These are phyloP conservation scores for Globisporangium radiosum DNA, from an alignment of 352 stramenopile species.

Conservation along the genomic window DNA sequence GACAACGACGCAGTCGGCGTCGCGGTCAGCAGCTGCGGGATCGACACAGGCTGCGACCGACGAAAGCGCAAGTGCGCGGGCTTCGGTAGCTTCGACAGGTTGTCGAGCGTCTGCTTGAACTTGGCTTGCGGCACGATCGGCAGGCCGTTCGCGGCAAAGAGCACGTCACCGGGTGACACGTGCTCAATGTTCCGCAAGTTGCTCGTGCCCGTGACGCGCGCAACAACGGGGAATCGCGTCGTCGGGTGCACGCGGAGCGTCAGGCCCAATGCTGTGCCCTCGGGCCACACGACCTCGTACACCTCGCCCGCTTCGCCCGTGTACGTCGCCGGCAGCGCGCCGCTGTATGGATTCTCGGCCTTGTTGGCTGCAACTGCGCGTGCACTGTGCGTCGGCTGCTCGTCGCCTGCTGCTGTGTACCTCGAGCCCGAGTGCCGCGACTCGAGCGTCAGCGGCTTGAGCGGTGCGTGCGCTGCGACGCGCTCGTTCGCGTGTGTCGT, in stretches of 20 bases:
- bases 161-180: constrained; percentile 56
- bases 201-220: constrained; percentile 64
- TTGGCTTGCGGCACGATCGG: constrained; percentile 66
- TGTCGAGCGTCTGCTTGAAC: constrained; percentile 76
- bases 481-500: constrained; percentile 8
- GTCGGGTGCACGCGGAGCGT: constrained; percentile 66
- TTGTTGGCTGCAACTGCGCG: neutral
- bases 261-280: constrained; percentile 55
- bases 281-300: constrained; percentile 71
- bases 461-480: constrained; percentile 12
- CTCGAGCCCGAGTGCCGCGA: constrained; percentile 15
- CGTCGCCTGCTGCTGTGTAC: constrained; percentile 2
- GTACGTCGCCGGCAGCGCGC: constrained; percentile 15
- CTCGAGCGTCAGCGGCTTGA: constrained; percentile 40
- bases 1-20: neutral
- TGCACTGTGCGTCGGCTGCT: neutral
- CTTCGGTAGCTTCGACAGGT: constrained; percentile 64
- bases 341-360: constrained; percentile 1
- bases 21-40: constrained; percentile 10
- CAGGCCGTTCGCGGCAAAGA: constrained; percentile 70
- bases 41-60: constrained; percentile 27
- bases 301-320: constrained; percentile 41
- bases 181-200: constrained; percentile 76
- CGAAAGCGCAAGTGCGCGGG: constrained; percentile 63
- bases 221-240: constrained; percentile 62